Evolutionary conservation across 2,329 filamentous ascomycete genomes (phyloP).

Genomic region (Diaporthe capsici): DNA sequence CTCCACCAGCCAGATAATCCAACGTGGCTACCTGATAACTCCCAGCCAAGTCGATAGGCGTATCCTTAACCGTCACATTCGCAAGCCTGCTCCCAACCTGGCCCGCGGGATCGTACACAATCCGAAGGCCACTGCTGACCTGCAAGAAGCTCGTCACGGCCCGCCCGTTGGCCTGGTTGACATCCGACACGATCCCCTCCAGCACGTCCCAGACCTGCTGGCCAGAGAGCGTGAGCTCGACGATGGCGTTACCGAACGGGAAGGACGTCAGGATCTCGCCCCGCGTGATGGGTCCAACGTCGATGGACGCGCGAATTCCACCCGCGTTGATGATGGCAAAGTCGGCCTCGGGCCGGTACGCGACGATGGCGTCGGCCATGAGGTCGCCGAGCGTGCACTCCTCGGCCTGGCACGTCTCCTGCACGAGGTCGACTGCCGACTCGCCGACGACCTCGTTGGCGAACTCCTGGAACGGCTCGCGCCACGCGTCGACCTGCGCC

Average conservation of each 20-base stretch:
- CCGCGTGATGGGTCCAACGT: conserved; percentile 71
- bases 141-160: conserved; percentile 72
- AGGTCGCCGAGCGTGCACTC: conserved; percentile 73
- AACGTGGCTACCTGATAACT: conserved; percentile 72
- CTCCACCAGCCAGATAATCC: conserved; percentile 73
- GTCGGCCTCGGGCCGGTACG: conserved; percentile 66
- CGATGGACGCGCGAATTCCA: conserved; percentile 75
- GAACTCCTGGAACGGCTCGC: conserved; percentile 72
- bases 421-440: conserved; percentile 69
- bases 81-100: conserved; percentile 65
- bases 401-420: conserved; percentile 68
- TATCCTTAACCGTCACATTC: conserved; percentile 63
- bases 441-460: conserved; percentile 69
- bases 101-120: conserved; percentile 70
- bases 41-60: conserved; percentile 59
- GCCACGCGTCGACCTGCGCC: conserved; percentile 70
- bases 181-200: conserved; percentile 69
- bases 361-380: conserved; percentile 71
- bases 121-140: conserved; percentile 67
- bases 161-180: conserved; percentile 68
- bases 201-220: conserved; percentile 69
- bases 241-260: conserved; percentile 76
- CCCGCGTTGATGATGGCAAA: conserved; percentile 76
- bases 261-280: conserved; percentile 75
- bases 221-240: conserved; percentile 68